Evolutionary conservation across 2,329 filamentous ascomycete genomes (phyloP).

Genomic region (Celoporthe dispersa): DNA sequence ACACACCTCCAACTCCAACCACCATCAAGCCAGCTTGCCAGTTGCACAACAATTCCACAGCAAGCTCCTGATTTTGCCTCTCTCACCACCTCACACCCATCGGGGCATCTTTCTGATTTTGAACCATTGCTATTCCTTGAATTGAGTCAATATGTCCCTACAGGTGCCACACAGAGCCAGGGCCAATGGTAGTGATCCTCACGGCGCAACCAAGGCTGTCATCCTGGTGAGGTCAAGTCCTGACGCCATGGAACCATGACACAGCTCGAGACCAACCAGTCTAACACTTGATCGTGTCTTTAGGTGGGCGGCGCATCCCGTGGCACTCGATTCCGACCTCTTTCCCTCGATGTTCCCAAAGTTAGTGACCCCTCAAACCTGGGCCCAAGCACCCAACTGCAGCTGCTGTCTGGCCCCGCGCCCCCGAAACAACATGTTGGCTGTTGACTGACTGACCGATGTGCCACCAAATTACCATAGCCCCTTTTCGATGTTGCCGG

Average conservation of each 20-base stretch:
- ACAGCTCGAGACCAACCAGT: not conserved
- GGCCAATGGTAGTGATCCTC: conserved; percentile 50
- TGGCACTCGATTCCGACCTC: conserved; percentile 92
- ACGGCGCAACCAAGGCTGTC: conserved; percentile 83
- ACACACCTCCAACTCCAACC: not conserved
- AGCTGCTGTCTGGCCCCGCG: conserved; percentile 5
- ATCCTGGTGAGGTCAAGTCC: conserved; percentile 72
- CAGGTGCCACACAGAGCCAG: conserved; percentile 58
- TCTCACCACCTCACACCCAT: not conserved
- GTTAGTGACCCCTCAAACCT: conserved; percentile 50
- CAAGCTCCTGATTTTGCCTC: not conserved
- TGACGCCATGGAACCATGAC: not conserved
- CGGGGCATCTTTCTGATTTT: not conserved
- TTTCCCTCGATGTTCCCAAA: conserved; percentile 96
- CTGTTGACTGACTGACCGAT: conserved; percentile 10
- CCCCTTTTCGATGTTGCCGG: conserved; percentile 98
- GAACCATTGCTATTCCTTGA: not conserved
- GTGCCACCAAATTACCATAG: conserved; percentile 48
- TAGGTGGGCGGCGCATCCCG: conserved; percentile 94
- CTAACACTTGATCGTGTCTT: conserved; percentile 31
- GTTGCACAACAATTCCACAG: not conserved
- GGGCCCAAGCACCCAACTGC: not conserved
- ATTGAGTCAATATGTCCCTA: conserved; percentile 52
- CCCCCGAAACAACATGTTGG: not conserved
- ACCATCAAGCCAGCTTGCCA: conserved; percentile 15